Base-by-base conservation (phyloP, 495 filamentous ascomycete species). In the Trichoderma reesei region DNA sequence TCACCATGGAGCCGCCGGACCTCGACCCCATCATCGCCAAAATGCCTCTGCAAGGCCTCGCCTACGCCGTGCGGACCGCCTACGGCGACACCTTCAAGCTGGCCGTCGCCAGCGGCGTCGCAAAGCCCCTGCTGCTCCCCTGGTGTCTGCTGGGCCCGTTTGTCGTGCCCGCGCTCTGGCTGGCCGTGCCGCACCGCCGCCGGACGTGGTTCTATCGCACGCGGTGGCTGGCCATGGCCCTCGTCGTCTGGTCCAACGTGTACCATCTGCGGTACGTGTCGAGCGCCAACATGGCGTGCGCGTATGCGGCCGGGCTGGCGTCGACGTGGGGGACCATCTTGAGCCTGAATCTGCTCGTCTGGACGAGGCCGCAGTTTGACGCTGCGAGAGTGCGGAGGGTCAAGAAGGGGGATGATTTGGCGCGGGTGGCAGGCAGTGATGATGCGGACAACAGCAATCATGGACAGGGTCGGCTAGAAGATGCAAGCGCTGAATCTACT, bases 291-390 rank as follows among this genome's bases (percentile, higher is more conserved):
- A 83, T 86, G 59, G 88, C 80, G 2, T 73, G 82, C 54, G 83
- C 85, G 0, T 92, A 90, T 68, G 84, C 82, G n/a, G 75, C 84
- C 20, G 91, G 91, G 0, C 65, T 93, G 61, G 69, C 88, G 31
- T 77, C 78, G 0, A 78, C 79, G 13, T 95, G 88, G 87, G 79
- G 80, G 44, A 79, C 85, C 26, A 71, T 94, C 11, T 91, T 87
- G 88, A 76, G 72, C 62, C 73, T 79, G 14, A 80, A 79, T 0
- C 70, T 90, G 67, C 70, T 94, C 37, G 68, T 92, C 3, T 86
- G 85, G 67, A 83, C 82, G 64, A 80, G 86, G 67, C 79, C 83
- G 3, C 87, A 93, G 71, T 77, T 71, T 63, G 85, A 88, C 31
- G 88, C 87, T 37, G 83, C 78, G 68, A 80, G 90, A 63, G 85